Evolutionary conservation across 371 early-diverging fungal genomes (phyloP), one percentile per base, ranked within the genome.

Genomic region (Choanephora cucurbitarum): DNA sequence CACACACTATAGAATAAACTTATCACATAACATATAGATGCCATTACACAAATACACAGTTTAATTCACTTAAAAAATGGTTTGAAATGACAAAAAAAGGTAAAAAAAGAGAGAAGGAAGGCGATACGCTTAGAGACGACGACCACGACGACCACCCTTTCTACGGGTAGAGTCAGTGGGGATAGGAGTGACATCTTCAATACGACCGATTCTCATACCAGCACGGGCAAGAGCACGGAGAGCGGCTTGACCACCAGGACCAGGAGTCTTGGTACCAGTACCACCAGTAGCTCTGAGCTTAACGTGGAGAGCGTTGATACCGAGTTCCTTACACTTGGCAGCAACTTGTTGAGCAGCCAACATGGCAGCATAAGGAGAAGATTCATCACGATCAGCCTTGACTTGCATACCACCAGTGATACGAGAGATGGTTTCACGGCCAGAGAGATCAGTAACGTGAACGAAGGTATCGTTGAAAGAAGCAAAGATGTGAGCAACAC

Each of bases 401-500:
- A 99, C 99, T 88, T 97, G 99, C 99, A 99, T 99, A 76, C 99
- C 99, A 89, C 99, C 99, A 73, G 99, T 99, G 64, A 99, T 93
- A 86, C 99, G 97, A 79, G 90, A 85, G 78, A 99, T 97, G 80
- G 99, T 99, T 88, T 99, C 99, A 75, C 96, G 91, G 46, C 99
- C 99, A 62, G 99, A 96, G 68, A 99, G 83, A 96, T 99, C 99
- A 58, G 99, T 99, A 64, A 99, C 91, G 87, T 99, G 99, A 70
- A 92, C 84, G 72, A 99, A 97, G 70, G 99, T 99, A 81, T 99
- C 99, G 91, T 99, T 99, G 92, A 95, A 98, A 51, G 96, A 93
- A 75, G 99, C 99, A 70, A 92, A 98, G 81, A 99, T 99, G 91
- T 98, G 99, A 60, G 98, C 99, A 84, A 99, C 99, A 71, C 99